phyloP scores from a whole-genome alignment of 1,284 basidiomycete genomes.

The Leccinum pallidistipes region DNA sequence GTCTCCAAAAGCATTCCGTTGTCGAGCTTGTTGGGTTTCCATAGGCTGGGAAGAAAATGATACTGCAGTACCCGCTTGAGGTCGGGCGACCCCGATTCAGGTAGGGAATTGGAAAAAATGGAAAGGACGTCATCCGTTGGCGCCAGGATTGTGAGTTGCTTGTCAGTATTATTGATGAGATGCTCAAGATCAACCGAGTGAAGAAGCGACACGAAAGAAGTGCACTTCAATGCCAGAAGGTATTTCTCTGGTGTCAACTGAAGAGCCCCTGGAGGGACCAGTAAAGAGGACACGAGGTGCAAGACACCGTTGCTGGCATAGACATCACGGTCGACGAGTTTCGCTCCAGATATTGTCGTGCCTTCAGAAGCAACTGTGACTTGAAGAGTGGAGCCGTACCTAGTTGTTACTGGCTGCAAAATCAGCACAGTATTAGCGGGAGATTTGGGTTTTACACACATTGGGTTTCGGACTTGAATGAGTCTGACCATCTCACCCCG shows the following conservation, averaged over 20 bases:
- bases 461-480: conserved; percentile 53
- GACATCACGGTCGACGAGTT: conserved; percentile 72
- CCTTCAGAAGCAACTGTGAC: conserved; percentile 54
- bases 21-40: conserved; percentile 66
- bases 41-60: conserved; percentile 84
- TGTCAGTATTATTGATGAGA: conserved; percentile 77
- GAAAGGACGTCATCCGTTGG: conserved; percentile 85
- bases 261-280: conserved; percentile 78
- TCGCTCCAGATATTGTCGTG: conserved; percentile 64
- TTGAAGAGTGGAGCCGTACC: conserved; percentile 68
- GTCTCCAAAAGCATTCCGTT: conserved; percentile 81
- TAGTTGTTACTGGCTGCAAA: conserved; percentile 57
- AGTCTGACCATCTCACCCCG: conserved; percentile 63
- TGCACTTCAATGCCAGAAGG: conserved; percentile 87
- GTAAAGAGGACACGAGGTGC: conserved; percentile 83
- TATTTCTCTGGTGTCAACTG: conserved; percentile 92
- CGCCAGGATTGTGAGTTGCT: conserved; percentile 81
- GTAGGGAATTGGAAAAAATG: conserved; percentile 55
- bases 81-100: conserved; percentile 63
- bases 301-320: conserved; percentile 95
- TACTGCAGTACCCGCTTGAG: conserved; percentile 73
- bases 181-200: conserved; percentile 78
- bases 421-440: conserved; percentile 16
- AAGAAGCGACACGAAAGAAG: conserved; percentile 85
- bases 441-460: conserved; percentile 44